These are phyloP conservation scores for Cyanidioschyzon merolae DNA, from an alignment of 23 red algal species.

Conservation along the genomic window DNA sequence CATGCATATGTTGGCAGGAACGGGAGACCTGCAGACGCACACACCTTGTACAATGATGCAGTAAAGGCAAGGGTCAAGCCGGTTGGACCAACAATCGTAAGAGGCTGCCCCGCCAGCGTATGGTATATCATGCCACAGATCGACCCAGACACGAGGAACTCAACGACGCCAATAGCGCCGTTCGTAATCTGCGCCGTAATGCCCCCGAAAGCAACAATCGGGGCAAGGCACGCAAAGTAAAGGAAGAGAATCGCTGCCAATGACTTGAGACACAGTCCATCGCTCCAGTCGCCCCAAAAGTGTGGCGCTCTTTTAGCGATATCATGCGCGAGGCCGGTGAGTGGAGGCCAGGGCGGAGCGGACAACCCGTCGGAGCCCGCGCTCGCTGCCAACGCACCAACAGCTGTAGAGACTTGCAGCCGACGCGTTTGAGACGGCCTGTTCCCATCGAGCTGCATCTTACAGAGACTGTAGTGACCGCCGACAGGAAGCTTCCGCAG, in stretches of 20 bases:
- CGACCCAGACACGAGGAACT: conserved; percentile 68
- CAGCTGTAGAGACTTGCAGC: too few relatives aligned
- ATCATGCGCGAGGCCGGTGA: conserved; percentile 43
- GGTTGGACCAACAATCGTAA: conserved; percentile 82
- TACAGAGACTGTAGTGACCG: too few relatives aligned
- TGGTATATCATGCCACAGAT: conserved; percentile 55
- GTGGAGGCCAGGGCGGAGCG: background rate
- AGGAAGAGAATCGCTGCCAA: conserved; percentile 54
- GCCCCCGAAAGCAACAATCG: conserved; percentile 79
- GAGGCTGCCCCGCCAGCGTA: conserved; percentile 68
- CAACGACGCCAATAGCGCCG: conserved; percentile 85
- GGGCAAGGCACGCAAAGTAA: conserved; percentile 85
- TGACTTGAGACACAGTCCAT: conserved; percentile 54
- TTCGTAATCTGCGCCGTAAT: conserved; percentile 67
- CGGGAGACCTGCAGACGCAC: conserved; percentile 32
- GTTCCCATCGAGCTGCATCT: too few relatives aligned
- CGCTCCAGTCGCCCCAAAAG: conserved; percentile 59
- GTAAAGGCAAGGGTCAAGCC: conserved; percentile 93
- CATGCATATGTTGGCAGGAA: conserved; percentile 88
- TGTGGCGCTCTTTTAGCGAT: conserved; percentile 44
- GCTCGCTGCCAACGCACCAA: background rate
- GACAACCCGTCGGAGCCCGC: background rate
- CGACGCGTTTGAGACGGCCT: too few relatives aligned
- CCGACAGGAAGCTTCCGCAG: too few relatives aligned
- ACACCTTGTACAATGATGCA: conserved; percentile 60